Percentiles rank a stretch among this genome's conserved stretches.
Conservation (phyloP, 768 basidiomycete genomes). For the Chiua virens region DNA sequence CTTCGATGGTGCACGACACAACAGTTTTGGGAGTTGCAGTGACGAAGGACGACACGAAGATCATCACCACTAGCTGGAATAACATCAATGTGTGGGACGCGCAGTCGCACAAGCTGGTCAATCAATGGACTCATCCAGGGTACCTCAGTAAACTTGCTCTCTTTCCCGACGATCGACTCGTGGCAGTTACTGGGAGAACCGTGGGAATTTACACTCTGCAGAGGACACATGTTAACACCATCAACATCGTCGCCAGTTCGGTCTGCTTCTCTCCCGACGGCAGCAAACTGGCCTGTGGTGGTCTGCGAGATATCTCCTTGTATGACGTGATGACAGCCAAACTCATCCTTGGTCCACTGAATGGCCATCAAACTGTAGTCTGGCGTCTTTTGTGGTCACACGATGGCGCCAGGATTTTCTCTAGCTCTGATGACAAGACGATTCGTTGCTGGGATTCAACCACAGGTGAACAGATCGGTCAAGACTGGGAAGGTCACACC, state of each 20-base stretch:
- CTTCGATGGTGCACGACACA: neutral
- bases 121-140: neutral
- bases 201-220: neutral
- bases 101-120: neutral
- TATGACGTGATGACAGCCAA: neutral
- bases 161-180: neutral
- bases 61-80: neutral
- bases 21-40: neutral
- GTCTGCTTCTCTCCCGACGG: neutral
- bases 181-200: neutral
- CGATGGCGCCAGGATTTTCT: slow-evolving; percentile 11
- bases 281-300: neutral
- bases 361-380: neutral
- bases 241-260: too few species aligned
- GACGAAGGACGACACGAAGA: neutral
- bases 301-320: neutral
- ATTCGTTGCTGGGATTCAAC: slow-evolving; percentile 6
- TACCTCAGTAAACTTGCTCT: neutral
- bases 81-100: slow-evolving; percentile 5
- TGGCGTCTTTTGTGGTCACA: too few species aligned
- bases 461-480: neutral
- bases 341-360: neutral
- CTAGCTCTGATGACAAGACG: neutral
- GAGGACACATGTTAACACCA: too few species aligned
- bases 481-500: slow-evolving; percentile 16